Evolutionary conservation across 2,329 filamentous ascomycete species (phyloP).

Genomic region (Colletotrichum acutatum): DNA sequence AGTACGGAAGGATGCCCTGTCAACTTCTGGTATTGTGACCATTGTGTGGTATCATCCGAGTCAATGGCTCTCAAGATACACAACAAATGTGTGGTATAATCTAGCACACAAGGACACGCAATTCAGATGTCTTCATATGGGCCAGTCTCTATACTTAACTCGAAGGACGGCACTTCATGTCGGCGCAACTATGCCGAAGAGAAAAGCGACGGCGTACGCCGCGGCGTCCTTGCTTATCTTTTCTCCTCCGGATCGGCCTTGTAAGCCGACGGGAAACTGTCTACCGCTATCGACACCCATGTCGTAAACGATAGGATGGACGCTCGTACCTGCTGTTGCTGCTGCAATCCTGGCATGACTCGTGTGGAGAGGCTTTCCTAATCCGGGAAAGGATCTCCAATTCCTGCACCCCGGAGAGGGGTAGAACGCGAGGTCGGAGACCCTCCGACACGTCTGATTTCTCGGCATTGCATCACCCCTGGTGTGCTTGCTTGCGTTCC

Average conservation of each 20-base stretch:
- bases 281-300: conserved; percentile 23
- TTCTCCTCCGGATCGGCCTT: conserved; percentile 22
- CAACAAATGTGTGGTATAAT: too few species aligned
- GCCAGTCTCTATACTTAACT: not conserved
- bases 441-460: conserved; percentile 14
- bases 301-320: not conserved
- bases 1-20: not conserved
- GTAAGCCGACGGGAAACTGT: conserved; percentile 14
- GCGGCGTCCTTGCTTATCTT: conserved; percentile 11
- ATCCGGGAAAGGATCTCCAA: conserved; percentile 14
- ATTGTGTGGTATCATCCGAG: not conserved
- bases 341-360: conserved; percentile 1
- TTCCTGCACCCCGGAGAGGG: conserved; percentile 17
- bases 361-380: conserved; percentile 4
- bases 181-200: not conserved
- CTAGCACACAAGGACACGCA: not conserved
- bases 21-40: not conserved
- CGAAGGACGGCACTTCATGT: not conserved
- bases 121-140: not conserved
- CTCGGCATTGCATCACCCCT: not conserved
- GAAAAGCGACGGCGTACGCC: not conserved
- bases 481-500: not conserved
- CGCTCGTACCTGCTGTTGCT: not conserved
- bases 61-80: not conserved
- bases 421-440: conserved; percentile 25